These are phyloP conservation scores for Allium fistulosum DNA, from an alignment of 106 monocot genomes.

Conservation along the genomic window DNA sequence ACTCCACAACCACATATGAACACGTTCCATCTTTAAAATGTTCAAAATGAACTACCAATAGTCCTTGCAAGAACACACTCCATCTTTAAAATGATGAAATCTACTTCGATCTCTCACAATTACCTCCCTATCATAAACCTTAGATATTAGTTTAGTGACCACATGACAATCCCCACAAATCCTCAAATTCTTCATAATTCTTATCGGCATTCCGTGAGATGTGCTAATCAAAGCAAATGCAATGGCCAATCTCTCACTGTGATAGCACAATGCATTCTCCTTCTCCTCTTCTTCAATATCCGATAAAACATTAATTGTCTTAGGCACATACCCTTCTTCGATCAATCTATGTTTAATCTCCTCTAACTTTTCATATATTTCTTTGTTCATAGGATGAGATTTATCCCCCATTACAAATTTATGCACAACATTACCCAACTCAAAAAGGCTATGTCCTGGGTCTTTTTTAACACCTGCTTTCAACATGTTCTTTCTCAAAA, in stretches of 20 bases:
- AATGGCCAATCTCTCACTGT: constrained; percentile 59
- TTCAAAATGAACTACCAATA: constrained; percentile 29
- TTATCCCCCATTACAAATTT: constrained; percentile 60
- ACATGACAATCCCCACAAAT: constrained; percentile 58
- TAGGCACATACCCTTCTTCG: constrained; percentile 35
- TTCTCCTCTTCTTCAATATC: constrained; percentile 70
- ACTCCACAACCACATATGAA: too few species aligned
- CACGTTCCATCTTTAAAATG: too few species aligned
- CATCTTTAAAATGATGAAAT: constrained; percentile 50
- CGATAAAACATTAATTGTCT: constrained; percentile 34
- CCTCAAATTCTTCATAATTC: constrained; percentile 66
- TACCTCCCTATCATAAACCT: constrained; percentile 48
- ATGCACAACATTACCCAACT: constrained; percentile 33
- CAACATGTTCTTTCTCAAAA: constrained; percentile 51
- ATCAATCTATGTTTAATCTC: constrained; percentile 37
- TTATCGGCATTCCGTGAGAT: constrained; percentile 25
- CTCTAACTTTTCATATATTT: constrained; percentile 45
- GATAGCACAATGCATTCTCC: constrained; percentile 43
- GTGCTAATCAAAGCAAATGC: constrained; percentile 46
- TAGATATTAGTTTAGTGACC: constrained; percentile 45
- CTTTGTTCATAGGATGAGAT: constrained; percentile 33
- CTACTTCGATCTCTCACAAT: constrained; percentile 55
- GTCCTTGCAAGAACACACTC: constrained; percentile 55
- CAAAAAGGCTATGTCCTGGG: constrained; percentile 66
- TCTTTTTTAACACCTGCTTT: constrained; percentile 58